These are phyloP conservation scores for Carex cristatella DNA, from an alignment of 176 grass and related monocot species.

Conservation along the genomic window DNA sequence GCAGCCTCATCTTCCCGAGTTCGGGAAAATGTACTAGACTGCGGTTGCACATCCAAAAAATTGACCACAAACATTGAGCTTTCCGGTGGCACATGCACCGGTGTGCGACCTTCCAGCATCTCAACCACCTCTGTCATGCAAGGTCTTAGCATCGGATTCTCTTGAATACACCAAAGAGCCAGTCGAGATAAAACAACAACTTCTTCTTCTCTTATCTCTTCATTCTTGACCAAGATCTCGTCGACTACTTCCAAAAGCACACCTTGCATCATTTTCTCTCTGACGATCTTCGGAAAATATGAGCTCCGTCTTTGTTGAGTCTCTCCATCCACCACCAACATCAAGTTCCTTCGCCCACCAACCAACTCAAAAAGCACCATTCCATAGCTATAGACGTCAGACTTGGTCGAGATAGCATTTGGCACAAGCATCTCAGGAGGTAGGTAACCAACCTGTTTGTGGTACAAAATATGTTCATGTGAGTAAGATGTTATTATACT, in stretches of 20 bases:
- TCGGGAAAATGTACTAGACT: neutral
- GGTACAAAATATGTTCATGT: neutral
- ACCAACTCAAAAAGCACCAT: constrained; percentile 55
- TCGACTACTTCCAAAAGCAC: constrained; percentile 37
- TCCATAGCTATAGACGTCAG: constrained; percentile 63
- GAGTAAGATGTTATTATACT: neutral
- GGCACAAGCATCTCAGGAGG: constrained; percentile 47
- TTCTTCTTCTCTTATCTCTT: constrained; percentile 26
- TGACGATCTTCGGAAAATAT: constrained; percentile 28
- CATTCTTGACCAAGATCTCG: constrained; percentile 11
- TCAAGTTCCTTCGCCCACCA: constrained; percentile 35
- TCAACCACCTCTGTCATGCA: constrained; percentile 29
- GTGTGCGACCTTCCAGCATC: constrained; percentile 31
- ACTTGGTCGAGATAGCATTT: constrained; percentile 33
- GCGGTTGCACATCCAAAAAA: constrained; percentile 3
- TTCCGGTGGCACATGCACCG: constrained; percentile 36
- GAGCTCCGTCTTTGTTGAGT: neutral
- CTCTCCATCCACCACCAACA: neutral
- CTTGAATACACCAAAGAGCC: constrained; percentile 38
- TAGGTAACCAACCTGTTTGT: constrained; percentile 32
- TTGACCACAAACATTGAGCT: constrained; percentile 21
- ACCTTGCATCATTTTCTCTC: constrained; percentile 32
- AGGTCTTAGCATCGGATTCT: constrained; percentile 25
- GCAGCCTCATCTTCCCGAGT: neutral
- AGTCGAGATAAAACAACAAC: constrained; percentile 22